Conservation (phyloP, 257 asterid species). For the Penstemon newberryi region DNA sequence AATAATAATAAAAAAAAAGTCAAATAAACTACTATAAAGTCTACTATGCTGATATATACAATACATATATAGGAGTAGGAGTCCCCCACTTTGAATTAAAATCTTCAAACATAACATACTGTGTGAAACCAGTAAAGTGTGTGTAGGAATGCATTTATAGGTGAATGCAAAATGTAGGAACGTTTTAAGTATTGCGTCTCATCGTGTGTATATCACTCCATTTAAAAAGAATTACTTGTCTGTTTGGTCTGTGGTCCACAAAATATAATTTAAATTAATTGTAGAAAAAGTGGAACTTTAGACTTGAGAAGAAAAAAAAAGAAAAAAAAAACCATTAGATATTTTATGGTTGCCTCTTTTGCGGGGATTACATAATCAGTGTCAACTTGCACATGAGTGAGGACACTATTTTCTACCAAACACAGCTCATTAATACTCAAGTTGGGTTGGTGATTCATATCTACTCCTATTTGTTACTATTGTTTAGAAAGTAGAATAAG, state of each 20-base stretch:
- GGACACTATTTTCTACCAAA: slow-evolving; percentile 16
- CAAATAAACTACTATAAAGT: no score
- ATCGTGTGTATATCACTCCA: slow-evolving; percentile 17
- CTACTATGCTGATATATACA: no score
- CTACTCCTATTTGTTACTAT: no score
- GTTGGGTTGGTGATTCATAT: not conserved
- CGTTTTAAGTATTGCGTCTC: slow-evolving; percentile 23
- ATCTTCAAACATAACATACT: no score
- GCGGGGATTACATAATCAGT: not conserved
- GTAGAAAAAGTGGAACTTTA: slow-evolving; percentile 8
- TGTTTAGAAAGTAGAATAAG: no score
- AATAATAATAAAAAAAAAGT: no score
- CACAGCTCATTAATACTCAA: slow-evolving; percentile 6
- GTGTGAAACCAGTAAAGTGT: slow-evolving; percentile 29
- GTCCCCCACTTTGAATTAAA: no score
- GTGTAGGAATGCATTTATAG: slow-evolving; percentile 24
- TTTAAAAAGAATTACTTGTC: not conserved
- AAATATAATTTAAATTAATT: no score
- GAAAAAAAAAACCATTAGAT: not conserved
- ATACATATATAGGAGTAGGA: no score
- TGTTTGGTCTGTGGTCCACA: slow-evolving; percentile 19
- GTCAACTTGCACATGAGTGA: slow-evolving; percentile 8
- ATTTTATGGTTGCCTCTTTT: slow-evolving; percentile 11
- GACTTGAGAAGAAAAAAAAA: no score
- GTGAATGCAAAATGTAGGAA: slow-evolving; percentile 27